Evolutionary conservation across 2,329 filamentous ascomycete species (phyloP).

Genomic region (Stemphylium lycopersici): DNA sequence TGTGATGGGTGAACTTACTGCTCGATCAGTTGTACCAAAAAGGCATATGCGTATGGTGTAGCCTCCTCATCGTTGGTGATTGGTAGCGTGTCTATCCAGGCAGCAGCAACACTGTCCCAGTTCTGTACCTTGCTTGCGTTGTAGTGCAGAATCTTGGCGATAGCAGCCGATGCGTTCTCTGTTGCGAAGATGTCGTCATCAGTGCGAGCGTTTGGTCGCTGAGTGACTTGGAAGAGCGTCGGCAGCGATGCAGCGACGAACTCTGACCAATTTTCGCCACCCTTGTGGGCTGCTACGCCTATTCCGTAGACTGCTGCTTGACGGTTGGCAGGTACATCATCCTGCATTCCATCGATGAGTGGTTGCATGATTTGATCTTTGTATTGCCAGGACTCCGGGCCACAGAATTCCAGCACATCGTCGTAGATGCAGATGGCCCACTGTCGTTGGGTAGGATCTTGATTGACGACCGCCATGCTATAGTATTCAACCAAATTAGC

Average conservation of each 20-base stretch:
- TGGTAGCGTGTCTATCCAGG: constrained; percentile 90
- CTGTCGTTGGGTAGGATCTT: constrained; percentile 89
- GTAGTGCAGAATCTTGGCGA: constrained; percentile 95
- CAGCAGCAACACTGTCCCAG: constrained; percentile 74
- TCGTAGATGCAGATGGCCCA: constrained; percentile 99
- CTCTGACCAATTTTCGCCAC: constrained; percentile 83
- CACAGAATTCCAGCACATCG: constrained; percentile 96
- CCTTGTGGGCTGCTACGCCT: constrained; percentile 91
- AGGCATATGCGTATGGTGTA: constrained; percentile 92
- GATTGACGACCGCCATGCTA: constrained; percentile 78
- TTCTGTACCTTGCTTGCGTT: constrained; percentile 79
- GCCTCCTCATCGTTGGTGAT: constrained; percentile 96
- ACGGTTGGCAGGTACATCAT: constrained; percentile 85
- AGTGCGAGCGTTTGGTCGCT: constrained; percentile 78
- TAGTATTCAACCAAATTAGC: constrained; percentile 85
- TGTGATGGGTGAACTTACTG: constrained; percentile 72
- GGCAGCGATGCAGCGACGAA: constrained; percentile 83
- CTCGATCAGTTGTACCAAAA: constrained; percentile 88
- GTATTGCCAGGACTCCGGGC: constrained; percentile 84
- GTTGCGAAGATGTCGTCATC: constrained; percentile 97
- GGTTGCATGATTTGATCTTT: constrained; percentile 85
- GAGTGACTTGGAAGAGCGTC: constrained; percentile 82
- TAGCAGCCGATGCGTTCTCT: constrained; percentile 94
- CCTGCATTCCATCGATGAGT: constrained; percentile 82
- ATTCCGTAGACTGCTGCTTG: constrained; percentile 97